Evolutionary conservation across 495 filamentous ascomycete genomes (phyloP), one percentile per base, ranked within the genome.

Genomic region (Aspergillus panamensis): DNA sequence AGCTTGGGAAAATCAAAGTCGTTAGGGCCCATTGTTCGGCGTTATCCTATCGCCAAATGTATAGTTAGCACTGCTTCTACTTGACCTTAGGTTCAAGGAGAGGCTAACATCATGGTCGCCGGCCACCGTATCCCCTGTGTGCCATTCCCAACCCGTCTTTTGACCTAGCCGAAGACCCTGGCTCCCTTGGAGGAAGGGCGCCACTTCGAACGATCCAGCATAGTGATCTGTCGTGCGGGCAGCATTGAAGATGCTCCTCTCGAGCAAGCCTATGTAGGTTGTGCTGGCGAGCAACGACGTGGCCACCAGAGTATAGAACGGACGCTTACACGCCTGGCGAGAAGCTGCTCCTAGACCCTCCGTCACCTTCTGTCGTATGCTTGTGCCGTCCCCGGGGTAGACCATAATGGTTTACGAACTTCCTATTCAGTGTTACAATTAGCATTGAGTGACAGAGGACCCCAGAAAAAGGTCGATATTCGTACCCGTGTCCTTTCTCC

Each of bases 81-180:
- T 12, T 37, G 9, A 20, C 8, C 19, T 35, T 12, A 8, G 32
- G 17, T 35, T 20, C 25, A 21, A 6, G n/a, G 14, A 14, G 17
- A 21, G 25, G 8, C 19, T 14, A 20, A 13, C 17, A 6, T 21
- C 39, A 25, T 48, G 13, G 29, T 20, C 43, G 17, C 3, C 35
- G 16, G 35, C 3, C 3, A 6, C 21, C 14, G 3, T 17, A 20
- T 45, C 29, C 30, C 48, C 25, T 0, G 16, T 32, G 14, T 55
- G 53, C 53, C 53, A 55, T 33, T 47, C 32, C 53, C 53, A 55
- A 6, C 21, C n/a, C 17, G 40, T 55, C 29, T n/a, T 32, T 42
- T 33, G 40, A 8, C 53, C 53, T 5, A 55, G 10, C 1, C 25
- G 42, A 37, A 55, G 53, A 35, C 16, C 35, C 17, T 37, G 7